These are phyloP conservation scores for Endocalyx cinctus DNA, from an alignment of 2,329 filamentous ascomycete species.

Conservation along the genomic window DNA sequence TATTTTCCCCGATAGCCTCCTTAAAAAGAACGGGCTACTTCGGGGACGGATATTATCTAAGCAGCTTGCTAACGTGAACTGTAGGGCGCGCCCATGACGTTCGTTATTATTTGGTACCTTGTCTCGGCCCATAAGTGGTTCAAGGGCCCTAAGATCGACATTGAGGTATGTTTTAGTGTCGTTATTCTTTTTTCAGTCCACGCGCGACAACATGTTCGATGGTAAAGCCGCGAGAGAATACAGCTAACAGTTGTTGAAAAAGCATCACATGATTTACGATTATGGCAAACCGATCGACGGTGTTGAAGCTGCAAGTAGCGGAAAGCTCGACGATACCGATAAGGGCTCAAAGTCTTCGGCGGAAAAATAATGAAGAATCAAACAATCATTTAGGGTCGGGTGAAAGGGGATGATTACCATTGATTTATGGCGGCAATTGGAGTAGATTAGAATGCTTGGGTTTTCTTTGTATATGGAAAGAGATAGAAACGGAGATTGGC, in stretches of 20 bases:
- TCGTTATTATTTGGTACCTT: slow-evolving; percentile 57
- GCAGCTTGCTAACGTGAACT: neutral
- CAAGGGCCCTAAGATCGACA: slow-evolving; percentile 64
- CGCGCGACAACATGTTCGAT: neutral
- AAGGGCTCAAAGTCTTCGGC: too few relatives aligned
- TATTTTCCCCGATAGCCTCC: too few relatives aligned
- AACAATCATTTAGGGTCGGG: too few relatives aligned
- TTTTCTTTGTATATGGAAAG: too few relatives aligned
- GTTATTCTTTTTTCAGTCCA: neutral
- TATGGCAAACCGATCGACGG: slow-evolving; percentile 17
- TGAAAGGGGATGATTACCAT: too few relatives aligned
- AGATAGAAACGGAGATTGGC: too few relatives aligned
- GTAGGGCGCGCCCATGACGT: slow-evolving; percentile 57
- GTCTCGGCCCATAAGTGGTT: slow-evolving; percentile 64
- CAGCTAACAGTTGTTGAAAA: slow-evolving; percentile 3
- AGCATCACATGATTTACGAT: slow-evolving; percentile 23
- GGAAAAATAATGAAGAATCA: too few relatives aligned
- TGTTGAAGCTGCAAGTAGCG: slow-evolving; percentile 4
- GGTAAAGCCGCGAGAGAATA: too few relatives aligned
- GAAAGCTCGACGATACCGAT: slow-evolving; percentile 17
- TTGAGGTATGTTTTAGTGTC: slow-evolving; percentile 40
- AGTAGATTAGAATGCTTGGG: too few relatives aligned
- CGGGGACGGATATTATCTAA: neutral
- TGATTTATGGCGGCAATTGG: too few relatives aligned
- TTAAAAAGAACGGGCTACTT: too few relatives aligned